Evolutionary conservation across 768 basidiomycete genomes (phyloP).

Genomic region (Suillus subalutaceus): DNA sequence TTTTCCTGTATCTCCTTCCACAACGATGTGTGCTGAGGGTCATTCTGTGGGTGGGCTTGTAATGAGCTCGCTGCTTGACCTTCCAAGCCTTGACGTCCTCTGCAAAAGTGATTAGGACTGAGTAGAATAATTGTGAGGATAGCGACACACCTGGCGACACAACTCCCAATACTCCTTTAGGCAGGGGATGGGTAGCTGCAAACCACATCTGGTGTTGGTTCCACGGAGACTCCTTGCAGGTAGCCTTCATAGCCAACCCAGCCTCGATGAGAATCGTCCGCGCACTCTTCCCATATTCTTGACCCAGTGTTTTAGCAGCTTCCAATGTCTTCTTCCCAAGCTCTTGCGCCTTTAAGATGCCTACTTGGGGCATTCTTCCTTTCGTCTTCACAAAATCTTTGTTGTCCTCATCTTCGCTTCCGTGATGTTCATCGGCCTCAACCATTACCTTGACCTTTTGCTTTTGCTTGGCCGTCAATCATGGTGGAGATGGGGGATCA

Average conservation of each 20-base stretch:
- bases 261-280: slow-evolving; percentile 2
- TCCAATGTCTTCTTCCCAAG: neutral
- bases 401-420: neutral
- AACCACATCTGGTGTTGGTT: neutral
- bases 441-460: neutral
- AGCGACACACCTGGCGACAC: neutral
- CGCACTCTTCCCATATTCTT: slow-evolving; percentile 3
- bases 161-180: neutral
- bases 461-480: neutral
- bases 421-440: neutral
- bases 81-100: neutral
- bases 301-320: neutral
- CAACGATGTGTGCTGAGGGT: neutral
- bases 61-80: neutral
- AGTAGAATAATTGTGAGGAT: neutral
- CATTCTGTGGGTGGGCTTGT: neutral
- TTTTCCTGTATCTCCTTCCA: neutral
- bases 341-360: neutral
- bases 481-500: neutral
- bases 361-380: neutral
- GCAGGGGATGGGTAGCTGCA: neutral
- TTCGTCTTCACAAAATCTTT: neutral
- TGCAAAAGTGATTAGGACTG: neutral
- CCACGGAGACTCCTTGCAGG: neutral
- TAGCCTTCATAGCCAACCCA: slow-evolving; percentile 1